A percentile compares a stretch with the other conserved stretches of the same genome.
These are phyloP conservation scores for Zychaea mexicana DNA, from an alignment of 371 early-diverging fungal species.

Conservation along the genomic window DNA sequence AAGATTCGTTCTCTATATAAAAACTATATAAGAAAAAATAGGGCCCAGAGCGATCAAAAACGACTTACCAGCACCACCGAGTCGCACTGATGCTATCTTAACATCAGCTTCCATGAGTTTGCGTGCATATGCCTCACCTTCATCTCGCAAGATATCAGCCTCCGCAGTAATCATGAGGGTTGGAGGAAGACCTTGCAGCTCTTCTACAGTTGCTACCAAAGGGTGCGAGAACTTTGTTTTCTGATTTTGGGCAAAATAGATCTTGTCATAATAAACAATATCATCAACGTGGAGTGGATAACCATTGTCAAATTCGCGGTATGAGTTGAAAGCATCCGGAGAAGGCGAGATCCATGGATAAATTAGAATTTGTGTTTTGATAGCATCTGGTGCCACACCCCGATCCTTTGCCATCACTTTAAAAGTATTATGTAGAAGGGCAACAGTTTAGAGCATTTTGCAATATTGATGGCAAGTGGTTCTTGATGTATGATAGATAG, in stretches of 20 bases:
- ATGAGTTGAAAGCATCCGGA: neutral
- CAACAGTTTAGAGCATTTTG: neutral
- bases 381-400: neutral
- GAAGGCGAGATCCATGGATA: conserved; percentile 6
- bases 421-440: too few species aligned
- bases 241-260: neutral
- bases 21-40: too few species aligned
- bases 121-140: conserved; percentile 37
- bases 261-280: neutral
- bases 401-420: conserved; percentile 20
- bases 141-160: conserved; percentile 36
- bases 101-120: conserved; percentile 29
- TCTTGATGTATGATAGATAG: too few species aligned
- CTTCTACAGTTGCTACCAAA: conserved; percentile 23
- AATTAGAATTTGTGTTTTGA: conserved; percentile 17
- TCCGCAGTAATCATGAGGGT: conserved; percentile 38
- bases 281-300: conserved; percentile 1
- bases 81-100: conserved; percentile 15
- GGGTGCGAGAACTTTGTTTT: conserved; percentile 11
- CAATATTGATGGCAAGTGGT: too few species aligned
- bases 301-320: conserved; percentile 14
- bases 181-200: conserved; percentile 30
- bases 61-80: conserved; percentile 10
- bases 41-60: too few species aligned
- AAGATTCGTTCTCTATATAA: too few species aligned